Evolutionary conservation across 768 basidiomycete species (phyloP).

Genomic region (Boletales sp.): DNA sequence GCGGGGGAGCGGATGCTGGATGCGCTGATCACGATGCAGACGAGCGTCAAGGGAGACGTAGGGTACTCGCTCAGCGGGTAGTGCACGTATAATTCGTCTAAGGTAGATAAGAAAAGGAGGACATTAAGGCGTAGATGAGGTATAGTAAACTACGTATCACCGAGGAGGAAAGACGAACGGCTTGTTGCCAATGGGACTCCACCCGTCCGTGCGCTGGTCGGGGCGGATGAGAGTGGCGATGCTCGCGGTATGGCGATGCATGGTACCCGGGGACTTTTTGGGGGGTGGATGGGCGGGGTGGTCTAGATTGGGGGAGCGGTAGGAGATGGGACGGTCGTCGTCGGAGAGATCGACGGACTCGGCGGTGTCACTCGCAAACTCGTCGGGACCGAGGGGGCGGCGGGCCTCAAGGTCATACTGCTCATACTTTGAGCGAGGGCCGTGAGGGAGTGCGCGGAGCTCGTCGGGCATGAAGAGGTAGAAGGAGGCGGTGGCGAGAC

Average conservation of each 20-base stretch:
- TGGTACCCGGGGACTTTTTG: slow-evolving; percentile 23
- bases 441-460: slow-evolving; percentile 53
- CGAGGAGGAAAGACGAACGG: slow-evolving; percentile 50
- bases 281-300: neutral
- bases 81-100: neutral
- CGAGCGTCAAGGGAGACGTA: slow-evolving; percentile 36
- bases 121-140: slow-evolving; percentile 1
- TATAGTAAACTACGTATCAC: slow-evolving; percentile 14
- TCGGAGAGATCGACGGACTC: slow-evolving; percentile 54
- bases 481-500: slow-evolving; percentile 83
- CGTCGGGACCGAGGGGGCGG: slow-evolving; percentile 29
- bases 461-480: slow-evolving; percentile 85
- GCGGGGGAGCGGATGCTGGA: slow-evolving; percentile 26
- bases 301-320: slow-evolving; percentile 56
- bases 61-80: slow-evolving; percentile 50
- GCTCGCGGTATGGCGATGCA: slow-evolving; percentile 77
- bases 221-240: slow-evolving; percentile 79
- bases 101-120: neutral
- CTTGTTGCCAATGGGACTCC: slow-evolving; percentile 66
- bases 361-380: slow-evolving; percentile 33
- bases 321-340: slow-evolving; percentile 59
- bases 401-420: slow-evolving; percentile 68
- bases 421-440: slow-evolving; percentile 59
- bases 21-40: slow-evolving; percentile 35
- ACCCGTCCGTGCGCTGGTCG: slow-evolving; percentile 74